Evolutionary conservation across 176 grass and related monocot genomes (phyloP), one percentile per base, ranked within the genome.

Genomic region (Avena atlantica): DNA sequence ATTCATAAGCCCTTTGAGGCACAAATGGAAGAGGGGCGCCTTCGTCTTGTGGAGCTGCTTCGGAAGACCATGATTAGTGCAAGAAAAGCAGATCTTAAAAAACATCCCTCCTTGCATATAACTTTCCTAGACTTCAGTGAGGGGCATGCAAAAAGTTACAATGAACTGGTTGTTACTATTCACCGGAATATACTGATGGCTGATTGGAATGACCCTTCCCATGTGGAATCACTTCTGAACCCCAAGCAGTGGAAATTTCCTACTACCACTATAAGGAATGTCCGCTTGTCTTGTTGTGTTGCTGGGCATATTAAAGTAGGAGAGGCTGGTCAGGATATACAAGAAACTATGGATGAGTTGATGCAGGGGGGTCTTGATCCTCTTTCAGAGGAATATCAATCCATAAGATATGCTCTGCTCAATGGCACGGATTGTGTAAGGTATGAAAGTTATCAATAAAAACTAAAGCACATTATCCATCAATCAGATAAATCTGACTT

Each of bases 141-240:
- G 67, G 92, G 81, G 40, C 96, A 98, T 74, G 93, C 96, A 21
- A 92, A 85, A 76, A 92, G 93, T 85, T 98, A 98, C 53, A 98
- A 98, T 91, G 96, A 98, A 91, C 71, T 98, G 72, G 93, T 91
- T 7, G 88, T 89, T 80, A 98, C 92, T 68, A 93, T 98, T 24
- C 92, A 92, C 36, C 87, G 96, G 83, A 98, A 98, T 89, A 98
- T 98, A 57, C 75, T 98, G 79, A 98, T 95, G 87, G 96, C 96
- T 77, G 96, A 98, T 69, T 98, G 96, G 96, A 98, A 98, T 88
- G 96, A 98, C 74, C 96, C 96, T 74, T 95, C 96, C 71, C 96
- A 98, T 76, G 89, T 96, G 66, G 96, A 98, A 91, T 98, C 96
- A 73, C 96, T 98, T 64, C 84, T 98, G 62, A 98, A 98, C 72